Evolutionary conservation across 805 yeast species (phyloP), one percentile per base, ranked within the genome.

Genomic region (Candida manassasensis): DNA sequence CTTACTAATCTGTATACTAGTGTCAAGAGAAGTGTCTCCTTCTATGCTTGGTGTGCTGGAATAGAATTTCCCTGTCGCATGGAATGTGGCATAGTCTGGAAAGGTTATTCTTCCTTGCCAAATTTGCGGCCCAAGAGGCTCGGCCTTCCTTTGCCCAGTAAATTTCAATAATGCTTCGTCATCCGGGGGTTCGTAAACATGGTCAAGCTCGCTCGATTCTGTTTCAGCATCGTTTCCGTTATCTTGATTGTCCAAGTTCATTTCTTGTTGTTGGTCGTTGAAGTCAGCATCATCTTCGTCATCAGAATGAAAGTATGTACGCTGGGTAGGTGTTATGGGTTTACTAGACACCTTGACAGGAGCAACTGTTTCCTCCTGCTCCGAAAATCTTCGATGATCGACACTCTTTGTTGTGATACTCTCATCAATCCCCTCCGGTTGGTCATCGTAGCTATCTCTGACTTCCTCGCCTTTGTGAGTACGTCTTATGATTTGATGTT

Each of bases 401-500:
- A 65, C 59, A 27, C 55, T 55, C 29, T 56, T 50, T 8, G 59
- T 50, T 6, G 58, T 49, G 17, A 65, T 50, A 33, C 44, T 45
- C 13, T 46, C 48, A 29, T 58, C 61, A 21, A 48, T 46, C 15
- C 50, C 57, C 16, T 29, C 32, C n/a, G 30, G 38, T 12, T 55
- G 57, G 19, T 49, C 45, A 30, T 55, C 55, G 34, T 53, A 50
- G 22, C 51, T 45, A 19, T 47, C 47, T 27, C 42, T 36, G 6
- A 49, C 44, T 32, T 49, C 89, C 42, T 88, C 95, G 17, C 96
- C 96, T 55, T 83, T 84, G 54, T 87, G 95, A 3, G 96, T 85
- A 48, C 87, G 71, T 45, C 86, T 70, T 44, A 85, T 76, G 29
- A 79, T 71, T 12, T 87, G 87, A 19, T 60, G 52, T 21, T 69